phyloP scores from a whole-genome alignment of 1,139 yeast species.

The Blastobotrys capitulatus region DNA sequence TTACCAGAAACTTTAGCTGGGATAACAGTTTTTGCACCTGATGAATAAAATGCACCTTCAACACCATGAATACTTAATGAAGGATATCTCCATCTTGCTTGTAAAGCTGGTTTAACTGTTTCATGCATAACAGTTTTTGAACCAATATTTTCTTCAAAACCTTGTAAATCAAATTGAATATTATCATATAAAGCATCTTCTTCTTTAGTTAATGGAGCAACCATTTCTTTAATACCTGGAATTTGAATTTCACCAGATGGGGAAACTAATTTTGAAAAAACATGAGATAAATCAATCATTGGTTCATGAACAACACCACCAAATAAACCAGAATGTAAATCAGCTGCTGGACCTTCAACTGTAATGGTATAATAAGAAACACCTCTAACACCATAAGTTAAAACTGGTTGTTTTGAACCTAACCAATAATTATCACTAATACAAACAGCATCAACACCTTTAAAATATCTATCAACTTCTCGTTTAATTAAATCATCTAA shows the following conservation, averaged over 20 bases:
- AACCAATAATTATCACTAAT: slow-evolving; percentile 98
- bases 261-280: slow-evolving; percentile 65
- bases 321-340: slow-evolving; percentile 93
- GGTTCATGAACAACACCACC: slow-evolving; percentile 99
- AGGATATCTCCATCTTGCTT: slow-evolving; percentile 99
- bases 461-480: slow-evolving; percentile 77
- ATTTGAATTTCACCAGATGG: slow-evolving; percentile 75
- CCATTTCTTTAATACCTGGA: slow-evolving; percentile 89
- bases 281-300: slow-evolving; percentile 82
- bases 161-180: slow-evolving; percentile 80
- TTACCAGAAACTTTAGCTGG: slow-evolving; percentile 94
- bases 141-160: slow-evolving; percentile 84
- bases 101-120: slow-evolving; percentile 76
- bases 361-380: slow-evolving; percentile 84
- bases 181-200: slow-evolving; percentile 77
- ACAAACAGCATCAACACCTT: slow-evolving; percentile 88
- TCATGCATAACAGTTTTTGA: slow-evolving; percentile 75
- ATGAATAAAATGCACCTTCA: slow-evolving; percentile 93
- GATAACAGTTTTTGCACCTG: slow-evolving; percentile 97
- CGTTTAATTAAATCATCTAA: slow-evolving; percentile 72
- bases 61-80: slow-evolving; percentile 93
- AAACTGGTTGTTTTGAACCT: slow-evolving; percentile 93
- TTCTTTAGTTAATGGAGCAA: slow-evolving; percentile 77
- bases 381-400: slow-evolving; percentile 97
- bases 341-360: slow-evolving; percentile 91